Base-by-base conservation (phyloP, 2,329 filamentous ascomycete species). In the Microdochium nivale region DNA sequence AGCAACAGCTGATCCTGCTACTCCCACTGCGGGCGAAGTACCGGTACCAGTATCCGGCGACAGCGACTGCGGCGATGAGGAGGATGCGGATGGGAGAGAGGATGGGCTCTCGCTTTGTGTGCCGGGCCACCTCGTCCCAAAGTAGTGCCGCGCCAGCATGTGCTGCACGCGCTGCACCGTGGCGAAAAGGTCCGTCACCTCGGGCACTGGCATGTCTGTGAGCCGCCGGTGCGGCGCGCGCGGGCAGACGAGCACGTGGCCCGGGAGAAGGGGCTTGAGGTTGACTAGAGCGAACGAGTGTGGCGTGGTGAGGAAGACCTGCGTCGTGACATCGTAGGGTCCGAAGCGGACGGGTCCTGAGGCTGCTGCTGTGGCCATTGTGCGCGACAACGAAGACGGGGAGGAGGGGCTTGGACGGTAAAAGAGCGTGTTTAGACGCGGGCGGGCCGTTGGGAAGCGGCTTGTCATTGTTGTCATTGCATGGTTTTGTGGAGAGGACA, bases 191-290 rank as follows among this genome's bases (percentile, higher is more conserved):
- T 99, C 92, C 25, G 73, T 69, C 27, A 90, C 80, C 72, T 96
- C 91, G 19, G 75, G 72, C 0, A 77, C 60, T 0, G 82, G 81
- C 48, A 96, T 80, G 65, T 95, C 87, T 49, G 83, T 81, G 52
- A 97, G 78, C 49, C 89, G 87, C 48, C 78, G 80, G 58, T 90
- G 86, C 25, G 74, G 70, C 32, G 77, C 77, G 21, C 81, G 78
- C 0, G 94, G 90, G 58, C 88, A 96, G 55, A 99, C 81, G 30
- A 99, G 87, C 55, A 97, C 86, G 72, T 99, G 94, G 52, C 94
- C 94, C 0, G 91, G 90, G 1, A 96, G 79, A 35, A 99, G 81
- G 24, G 94, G 94, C 71, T 96, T 96, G 66, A 97, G 82, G 72
- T 99, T 99, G 53, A 97, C 91, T 56, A 97, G 78, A 51, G 89